A percentile compares a stretch with the other conserved stretches of the same genome.
Evolutionary conservation across 139 green algal species (phyloP).

Genomic region (Diplosphaera chodatii): DNA sequence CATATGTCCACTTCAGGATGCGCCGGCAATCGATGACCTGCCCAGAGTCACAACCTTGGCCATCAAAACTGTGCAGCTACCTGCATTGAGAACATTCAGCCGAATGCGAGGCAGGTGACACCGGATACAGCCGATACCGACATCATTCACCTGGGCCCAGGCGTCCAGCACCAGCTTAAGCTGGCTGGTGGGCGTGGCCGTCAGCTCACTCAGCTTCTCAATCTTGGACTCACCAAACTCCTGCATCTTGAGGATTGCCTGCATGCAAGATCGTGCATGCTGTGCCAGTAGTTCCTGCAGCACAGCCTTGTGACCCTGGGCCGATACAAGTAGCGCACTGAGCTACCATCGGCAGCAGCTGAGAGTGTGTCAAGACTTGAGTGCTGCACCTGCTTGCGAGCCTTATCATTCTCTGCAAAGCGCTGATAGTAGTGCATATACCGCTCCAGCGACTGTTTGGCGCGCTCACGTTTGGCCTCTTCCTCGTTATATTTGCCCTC

Average conservation of each 20-base stretch:
- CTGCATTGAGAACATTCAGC: background rate
- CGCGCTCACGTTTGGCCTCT: conserved; percentile 67
- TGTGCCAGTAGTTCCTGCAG: too few relatives aligned
- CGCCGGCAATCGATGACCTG: conserved; percentile 87
- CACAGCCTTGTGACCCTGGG: too few relatives aligned
- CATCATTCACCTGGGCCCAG: conserved; percentile 73
- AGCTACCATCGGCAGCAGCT: too few relatives aligned
- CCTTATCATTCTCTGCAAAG: conserved; percentile 60
- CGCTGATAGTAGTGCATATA: conserved; percentile 89
- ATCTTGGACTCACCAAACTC: conserved; percentile 41
- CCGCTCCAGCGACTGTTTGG: conserved; percentile 80
- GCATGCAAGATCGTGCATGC: background rate
- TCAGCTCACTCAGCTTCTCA: conserved; percentile 69
- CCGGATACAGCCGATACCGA: too few relatives aligned
- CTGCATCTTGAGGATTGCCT: conserved; percentile 27
- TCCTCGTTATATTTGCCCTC: conserved; percentile 83
- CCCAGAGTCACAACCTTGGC: background rate
- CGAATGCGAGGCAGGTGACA: background rate
- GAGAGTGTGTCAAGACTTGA: too few relatives aligned
- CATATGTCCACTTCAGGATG: conserved; percentile 98
- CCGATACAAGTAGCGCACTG: too few relatives aligned
- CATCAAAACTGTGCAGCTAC: too few relatives aligned
- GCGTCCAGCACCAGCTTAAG: conserved; percentile 89
- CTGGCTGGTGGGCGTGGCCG: conserved; percentile 75
- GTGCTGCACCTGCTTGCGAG: conserved; percentile 15